A percentile compares a stretch with the other conserved stretches of the same genome.
Conservation (phyloP, 805 yeast species). For the Candida chauliodis region DNA sequence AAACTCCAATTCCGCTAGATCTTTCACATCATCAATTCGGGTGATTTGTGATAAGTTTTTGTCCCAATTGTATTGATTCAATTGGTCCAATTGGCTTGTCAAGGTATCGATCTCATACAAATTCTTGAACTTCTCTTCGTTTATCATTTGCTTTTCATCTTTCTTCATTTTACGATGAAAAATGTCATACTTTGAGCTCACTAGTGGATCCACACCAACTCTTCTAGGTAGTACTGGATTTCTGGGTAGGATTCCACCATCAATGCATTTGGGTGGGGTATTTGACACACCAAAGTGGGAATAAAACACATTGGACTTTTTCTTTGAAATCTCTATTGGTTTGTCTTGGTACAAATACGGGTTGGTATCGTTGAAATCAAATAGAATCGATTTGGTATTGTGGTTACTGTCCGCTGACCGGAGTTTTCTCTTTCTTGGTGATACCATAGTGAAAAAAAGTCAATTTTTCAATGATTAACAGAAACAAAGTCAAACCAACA, state of each 20-base stretch:
- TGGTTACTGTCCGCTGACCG: constrained; percentile 25
- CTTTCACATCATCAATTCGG: constrained; percentile 43
- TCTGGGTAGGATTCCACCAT: constrained; percentile 1
- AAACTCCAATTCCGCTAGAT: constrained; percentile 46
- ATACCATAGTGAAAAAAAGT: constrained; percentile 4
- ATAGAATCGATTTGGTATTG: constrained; percentile 17
- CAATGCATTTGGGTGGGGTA: not conserved
- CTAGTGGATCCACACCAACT: constrained; percentile 36
- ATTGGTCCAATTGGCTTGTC: constrained; percentile 38
- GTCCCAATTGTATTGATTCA: constrained; percentile 45
- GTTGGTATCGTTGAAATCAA: constrained; percentile 33
- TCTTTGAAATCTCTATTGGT: constrained; percentile 14
- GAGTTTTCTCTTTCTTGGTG: constrained; percentile 16
- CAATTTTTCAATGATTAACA: not conserved
- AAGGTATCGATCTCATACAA: constrained; percentile 56
- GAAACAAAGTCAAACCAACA: not conserved
- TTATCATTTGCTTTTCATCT: constrained; percentile 59
- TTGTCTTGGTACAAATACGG: constrained; percentile 19
- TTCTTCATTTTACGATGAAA: constrained; percentile 60
- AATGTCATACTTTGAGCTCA: constrained; percentile 38
- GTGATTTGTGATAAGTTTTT: constrained; percentile 46
- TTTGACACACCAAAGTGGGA: constrained; percentile 2
- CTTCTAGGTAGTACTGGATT: constrained; percentile 17
- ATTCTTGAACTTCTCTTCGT: constrained; percentile 50
- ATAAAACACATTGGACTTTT: constrained; percentile 1